A percentile compares a stretch with the other conserved stretches of the same genome.
Evolutionary conservation across 2,329 filamentous ascomycete genomes (phyloP).

Genomic region (Colletotrichum sansevieriae): DNA sequence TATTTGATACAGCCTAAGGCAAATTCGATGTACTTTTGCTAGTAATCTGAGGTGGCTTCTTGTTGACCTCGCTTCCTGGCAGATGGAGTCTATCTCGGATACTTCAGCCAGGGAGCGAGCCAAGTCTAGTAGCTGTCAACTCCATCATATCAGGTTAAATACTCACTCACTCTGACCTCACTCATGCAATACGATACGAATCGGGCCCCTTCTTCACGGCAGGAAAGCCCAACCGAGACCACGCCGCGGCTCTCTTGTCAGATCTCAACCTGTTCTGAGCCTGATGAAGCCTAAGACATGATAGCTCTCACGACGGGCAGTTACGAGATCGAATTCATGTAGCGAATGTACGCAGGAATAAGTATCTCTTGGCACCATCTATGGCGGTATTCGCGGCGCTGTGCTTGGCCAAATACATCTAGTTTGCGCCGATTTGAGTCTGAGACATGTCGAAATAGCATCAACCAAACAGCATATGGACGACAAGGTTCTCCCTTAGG

Average conservation of each 20-base stretch:
- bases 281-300: constrained; percentile 6
- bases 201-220: neutral
- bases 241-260: constrained; percentile 4
- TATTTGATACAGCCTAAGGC: constrained; percentile 29
- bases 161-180: neutral
- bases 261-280: constrained; percentile 10
- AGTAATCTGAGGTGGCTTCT: neutral
- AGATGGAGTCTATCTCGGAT: neutral
- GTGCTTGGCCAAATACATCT: constrained; percentile 14
- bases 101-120: constrained; percentile 1
- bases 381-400: neutral
- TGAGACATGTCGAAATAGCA: constrained; percentile 12
- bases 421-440: constrained; percentile 18
- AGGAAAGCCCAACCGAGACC: constrained; percentile 11
- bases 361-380: constrained; percentile 1
- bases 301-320: neutral
- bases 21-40: constrained; percentile 20
- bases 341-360: neutral
- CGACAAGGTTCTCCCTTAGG: constrained; percentile 5
- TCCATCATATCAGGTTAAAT: neutral
- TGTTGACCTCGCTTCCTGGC: neutral
- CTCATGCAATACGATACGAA: neutral
- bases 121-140: neutral
- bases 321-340: neutral
- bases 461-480: neutral